Base-by-base conservation (phyloP, 768 basidiomycete genomes). In the Podaxis sp. region DNA sequence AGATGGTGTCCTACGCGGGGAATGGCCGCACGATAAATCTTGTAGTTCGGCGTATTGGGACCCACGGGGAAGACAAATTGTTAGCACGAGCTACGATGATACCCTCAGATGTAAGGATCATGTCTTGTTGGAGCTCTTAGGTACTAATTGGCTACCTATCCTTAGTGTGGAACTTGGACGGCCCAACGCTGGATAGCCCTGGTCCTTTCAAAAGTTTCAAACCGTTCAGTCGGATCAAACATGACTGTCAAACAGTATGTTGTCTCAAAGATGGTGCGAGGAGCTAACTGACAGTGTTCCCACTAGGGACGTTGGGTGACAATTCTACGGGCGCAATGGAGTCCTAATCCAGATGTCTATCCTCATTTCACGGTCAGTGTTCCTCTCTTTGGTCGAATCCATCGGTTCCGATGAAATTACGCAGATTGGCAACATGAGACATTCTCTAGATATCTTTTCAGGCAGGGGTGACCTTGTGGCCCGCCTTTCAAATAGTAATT, bases 1-100 rank as follows among this genome's bases (percentile, higher is more conserved):
- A 7, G 77, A 79, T 51, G 80, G 84, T 0, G 74, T 76, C 19
- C 73, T 92, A 30, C 85, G 89, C 4, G 88, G 79, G 2, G 85
- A 88, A 68, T 89, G 83, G 80, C 72, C 71, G 13, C 93, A 95
- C 69, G 82, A 84, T 61, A 90, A 91, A 71, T 89, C 90, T 15
- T 90, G 86, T 51, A 93, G 88, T 65, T 87, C 93, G 15, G 93
- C 90, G 0, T 93, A 89, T 67, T 95, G 93, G 93, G 92, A 94
- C 72, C 85, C 92, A 2, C 79, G 87, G 61, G 93, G 93, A 2
- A 83, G 89, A 28, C 80, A 84, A 57, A 87, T 95, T 64, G 87
- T 94, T 53, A 93, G 90, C 72, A 95, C 93, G 4, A 87, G 88
- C 71, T 95, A 95, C 66, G 93, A 95, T 66, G 87, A 95, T 74